These are phyloP conservation scores for Cladosporium velox DNA, from an alignment of 2,329 filamentous ascomycete species.

Conservation along the genomic window DNA sequence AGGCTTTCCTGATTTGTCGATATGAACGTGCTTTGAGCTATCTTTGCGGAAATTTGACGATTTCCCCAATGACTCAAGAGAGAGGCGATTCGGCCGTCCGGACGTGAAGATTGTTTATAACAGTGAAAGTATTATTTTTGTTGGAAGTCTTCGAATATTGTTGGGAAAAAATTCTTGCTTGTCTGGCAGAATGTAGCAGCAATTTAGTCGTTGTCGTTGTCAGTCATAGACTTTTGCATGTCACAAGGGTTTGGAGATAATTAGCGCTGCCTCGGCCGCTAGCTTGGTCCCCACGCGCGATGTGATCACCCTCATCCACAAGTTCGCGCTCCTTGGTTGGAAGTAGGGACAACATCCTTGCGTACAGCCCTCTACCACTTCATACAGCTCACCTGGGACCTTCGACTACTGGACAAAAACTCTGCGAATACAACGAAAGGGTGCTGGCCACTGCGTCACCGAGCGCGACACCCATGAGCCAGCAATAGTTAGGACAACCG, in stretches of 20 bases:
- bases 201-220: not conserved
- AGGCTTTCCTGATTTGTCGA: not conserved
- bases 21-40: slow-evolving; percentile 22
- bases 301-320: not conserved
- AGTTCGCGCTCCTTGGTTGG: not conserved
- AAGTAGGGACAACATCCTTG: not conserved
- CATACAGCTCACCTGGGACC: not conserved
- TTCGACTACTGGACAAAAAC: not conserved
- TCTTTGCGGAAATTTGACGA: slow-evolving; percentile 20
- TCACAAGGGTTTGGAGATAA: slow-evolving; percentile 1
- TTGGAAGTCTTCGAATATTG: not conserved
- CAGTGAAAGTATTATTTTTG: not conserved
- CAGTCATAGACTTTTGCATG: slow-evolving; percentile 1
- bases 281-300: not conserved
- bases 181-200: not conserved
- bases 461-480: slow-evolving; percentile 21
- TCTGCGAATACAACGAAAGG: not conserved
- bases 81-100: not conserved
- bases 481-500: slow-evolving; percentile 22
- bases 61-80: slow-evolving; percentile 17
- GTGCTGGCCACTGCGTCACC: not conserved
- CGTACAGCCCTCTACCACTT: not conserved
- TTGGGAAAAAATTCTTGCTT: not conserved
- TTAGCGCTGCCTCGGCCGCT: not conserved
- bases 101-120: not conserved